phyloP scores from a whole-genome alignment of 2,329 filamentous ascomycete genomes.

The Talaromyces pinophilus region DNA sequence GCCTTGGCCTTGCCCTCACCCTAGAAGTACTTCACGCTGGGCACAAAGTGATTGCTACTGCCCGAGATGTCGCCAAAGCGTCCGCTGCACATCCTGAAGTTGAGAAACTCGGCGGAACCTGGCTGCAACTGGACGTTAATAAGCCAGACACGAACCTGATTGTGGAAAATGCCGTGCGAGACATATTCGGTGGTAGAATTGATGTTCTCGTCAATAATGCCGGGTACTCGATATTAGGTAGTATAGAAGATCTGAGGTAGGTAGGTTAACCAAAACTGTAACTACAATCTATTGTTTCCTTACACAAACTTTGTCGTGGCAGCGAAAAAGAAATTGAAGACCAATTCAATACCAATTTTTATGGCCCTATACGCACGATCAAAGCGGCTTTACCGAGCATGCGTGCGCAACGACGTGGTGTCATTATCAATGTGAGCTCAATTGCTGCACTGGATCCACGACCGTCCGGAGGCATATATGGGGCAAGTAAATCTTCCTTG shows the following conservation, averaged over 20 bases:
- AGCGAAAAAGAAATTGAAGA: background rate
- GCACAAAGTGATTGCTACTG: background rate
- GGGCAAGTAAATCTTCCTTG: slow-evolving; percentile 1
- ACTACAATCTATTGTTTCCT: background rate
- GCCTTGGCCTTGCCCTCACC: background rate
- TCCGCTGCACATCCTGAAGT: background rate
- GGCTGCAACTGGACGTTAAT: slow-evolving; percentile 3
- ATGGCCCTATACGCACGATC: background rate
- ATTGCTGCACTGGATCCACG: slow-evolving; percentile 3
- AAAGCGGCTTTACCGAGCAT: background rate
- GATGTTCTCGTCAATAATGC: slow-evolving; percentile 7
- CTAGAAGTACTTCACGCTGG: background rate
- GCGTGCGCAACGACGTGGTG: slow-evolving; percentile 1
- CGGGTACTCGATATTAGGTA: slow-evolving; percentile 8
- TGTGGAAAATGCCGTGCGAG: background rate
- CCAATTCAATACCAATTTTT: slow-evolving; percentile 6
- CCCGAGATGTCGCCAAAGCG: background rate
- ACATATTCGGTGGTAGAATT: background rate
- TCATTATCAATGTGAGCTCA: slow-evolving; percentile 2
- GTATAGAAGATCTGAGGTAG: background rate
- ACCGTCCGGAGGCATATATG: background rate
- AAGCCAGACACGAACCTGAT: background rate
- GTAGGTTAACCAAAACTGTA: background rate
- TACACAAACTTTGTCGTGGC: background rate
- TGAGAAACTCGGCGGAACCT: slow-evolving; percentile 5